Percentiles rank a stretch among this genome's conserved stretches.
phyloP scores from a whole-genome alignment of 805 yeast species.

The Zygosaccharomyces siamensis region DNA sequence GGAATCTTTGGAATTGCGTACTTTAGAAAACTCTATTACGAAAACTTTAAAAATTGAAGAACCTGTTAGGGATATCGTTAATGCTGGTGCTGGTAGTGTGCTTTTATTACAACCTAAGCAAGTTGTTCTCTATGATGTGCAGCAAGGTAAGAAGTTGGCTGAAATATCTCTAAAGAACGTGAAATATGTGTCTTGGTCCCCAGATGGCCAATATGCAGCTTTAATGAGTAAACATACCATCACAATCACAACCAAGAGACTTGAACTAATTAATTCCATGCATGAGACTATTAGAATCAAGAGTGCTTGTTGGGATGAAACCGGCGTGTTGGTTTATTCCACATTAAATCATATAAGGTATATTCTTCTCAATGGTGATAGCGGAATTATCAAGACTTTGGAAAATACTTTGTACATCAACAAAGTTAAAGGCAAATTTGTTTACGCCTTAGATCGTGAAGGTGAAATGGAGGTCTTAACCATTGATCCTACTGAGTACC shows the following conservation, averaged over 20 bases:
- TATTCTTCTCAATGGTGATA: constrained; percentile 88
- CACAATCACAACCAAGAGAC: constrained; percentile 74
- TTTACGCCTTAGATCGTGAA: constrained; percentile 76
- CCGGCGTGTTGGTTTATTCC: constrained; percentile 85
- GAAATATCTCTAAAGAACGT: constrained; percentile 69
- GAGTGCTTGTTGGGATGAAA: constrained; percentile 96
- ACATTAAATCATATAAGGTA: constrained; percentile 95
- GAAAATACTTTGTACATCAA: constrained; percentile 82
- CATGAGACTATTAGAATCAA: constrained; percentile 96
- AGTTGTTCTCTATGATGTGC: constrained; percentile 85
- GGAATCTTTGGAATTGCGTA: constrained; percentile 74
- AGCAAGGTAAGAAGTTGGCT: constrained; percentile 75
- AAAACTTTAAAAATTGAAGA: constrained; percentile 70
- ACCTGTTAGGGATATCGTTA: constrained; percentile 63
- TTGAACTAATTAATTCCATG: constrained; percentile 74
- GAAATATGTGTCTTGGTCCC: constrained; percentile 85
- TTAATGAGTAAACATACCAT: constrained; percentile 87
- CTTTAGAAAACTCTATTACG: constrained; percentile 74
- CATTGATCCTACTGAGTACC: constrained; percentile 94
- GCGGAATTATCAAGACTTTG: constrained; percentile 88
- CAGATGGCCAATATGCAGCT: constrained; percentile 83
- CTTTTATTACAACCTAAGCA: constrained; percentile 65
- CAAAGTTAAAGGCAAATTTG: constrained; percentile 61
- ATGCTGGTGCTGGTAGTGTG: constrained; percentile 79
- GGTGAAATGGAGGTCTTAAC: constrained; percentile 75